phyloP scores from a whole-genome alignment of 345 rosid species.

The Eucalyptus decipiens region DNA sequence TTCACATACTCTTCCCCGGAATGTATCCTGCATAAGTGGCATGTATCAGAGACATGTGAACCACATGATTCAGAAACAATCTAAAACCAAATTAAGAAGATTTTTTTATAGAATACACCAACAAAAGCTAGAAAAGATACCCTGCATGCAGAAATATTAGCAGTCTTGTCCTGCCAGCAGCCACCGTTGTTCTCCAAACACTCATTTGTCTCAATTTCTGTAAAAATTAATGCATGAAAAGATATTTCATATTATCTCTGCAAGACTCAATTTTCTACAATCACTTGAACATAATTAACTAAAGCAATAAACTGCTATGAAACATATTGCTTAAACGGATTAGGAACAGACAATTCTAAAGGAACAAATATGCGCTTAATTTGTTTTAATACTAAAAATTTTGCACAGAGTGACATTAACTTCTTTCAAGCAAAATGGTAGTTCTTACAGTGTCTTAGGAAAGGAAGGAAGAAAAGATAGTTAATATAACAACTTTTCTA shows the following conservation, averaged over 20 bases:
- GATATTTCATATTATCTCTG: not conserved
- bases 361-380: not conserved
- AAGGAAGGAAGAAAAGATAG: not conserved
- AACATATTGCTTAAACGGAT: not conserved
- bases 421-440: not conserved
- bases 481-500: not conserved
- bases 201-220: slow-evolving; percentile 87
- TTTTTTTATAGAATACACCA: not conserved
- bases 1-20: slow-evolving; percentile 90
- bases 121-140: slow-evolving; percentile 18
- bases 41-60: not conserved
- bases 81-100: not conserved
- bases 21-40: slow-evolving; percentile 58
- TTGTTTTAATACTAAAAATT: not conserved
- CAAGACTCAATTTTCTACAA: not conserved
- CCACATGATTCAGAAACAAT: not conserved
- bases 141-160: slow-evolving; percentile 92
- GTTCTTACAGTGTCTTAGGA: not conserved
- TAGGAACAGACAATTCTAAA: not conserved
- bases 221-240: not conserved
- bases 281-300: not conserved
- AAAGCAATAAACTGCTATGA: not conserved
- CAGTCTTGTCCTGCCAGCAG: slow-evolving; percentile 81
- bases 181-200: slow-evolving; percentile 91
- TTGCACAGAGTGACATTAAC: not conserved